Base-by-base conservation (phyloP, 202 grass and related monocot genomes). In the Setaria italica region DNA sequence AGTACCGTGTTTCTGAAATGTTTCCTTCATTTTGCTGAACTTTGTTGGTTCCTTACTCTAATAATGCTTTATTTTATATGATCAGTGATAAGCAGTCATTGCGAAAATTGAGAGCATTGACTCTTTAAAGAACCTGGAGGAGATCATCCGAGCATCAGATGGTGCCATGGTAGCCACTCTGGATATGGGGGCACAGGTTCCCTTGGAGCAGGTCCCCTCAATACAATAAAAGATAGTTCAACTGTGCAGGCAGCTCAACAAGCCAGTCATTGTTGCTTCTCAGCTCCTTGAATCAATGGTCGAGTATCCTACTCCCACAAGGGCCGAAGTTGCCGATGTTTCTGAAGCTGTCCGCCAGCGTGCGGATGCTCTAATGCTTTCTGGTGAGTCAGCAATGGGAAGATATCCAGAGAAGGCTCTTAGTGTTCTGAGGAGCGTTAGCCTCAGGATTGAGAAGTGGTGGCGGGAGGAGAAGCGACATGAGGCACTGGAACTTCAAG, bases 71-170 rank as follows among this genome's bases (percentile, higher is more conserved):
- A 51, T 30, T 86, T 12, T 86, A 8, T 84, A 59, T 85, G 57
- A 78, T 74, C 88, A 95, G 93, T 81, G 91, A 99, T 81, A 90
- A 64, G 86, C 89, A 30, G 90, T 95, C 59, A 86, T 99, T 72
- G 96, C 96, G 62, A 99, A 99, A 85, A 94, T 99, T 8, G 96
- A 95, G 86, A 94, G 93, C 90, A 92, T 94, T 39, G 96, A 95
- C 64, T 91, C 96, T 75, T 85, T 99, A 42, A 91, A 43, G 80
- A 95, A 95, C 88, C 81, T 95, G 42, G 88, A 95, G 72, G 93
- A 89, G 70, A 94, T 99, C 21, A 92, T 98, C 50, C 79, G 66
- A 43, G 91, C 91, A 87, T 95, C 95, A 46, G 93, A 98, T 77
- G 93, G 95, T 67, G 84, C 89, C 55, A 98, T 98, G 93, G 91